Evolutionary conservation across 495 filamentous ascomycete genomes (phyloP).

Genomic region (Hapsidospora chrysogenum): DNA sequence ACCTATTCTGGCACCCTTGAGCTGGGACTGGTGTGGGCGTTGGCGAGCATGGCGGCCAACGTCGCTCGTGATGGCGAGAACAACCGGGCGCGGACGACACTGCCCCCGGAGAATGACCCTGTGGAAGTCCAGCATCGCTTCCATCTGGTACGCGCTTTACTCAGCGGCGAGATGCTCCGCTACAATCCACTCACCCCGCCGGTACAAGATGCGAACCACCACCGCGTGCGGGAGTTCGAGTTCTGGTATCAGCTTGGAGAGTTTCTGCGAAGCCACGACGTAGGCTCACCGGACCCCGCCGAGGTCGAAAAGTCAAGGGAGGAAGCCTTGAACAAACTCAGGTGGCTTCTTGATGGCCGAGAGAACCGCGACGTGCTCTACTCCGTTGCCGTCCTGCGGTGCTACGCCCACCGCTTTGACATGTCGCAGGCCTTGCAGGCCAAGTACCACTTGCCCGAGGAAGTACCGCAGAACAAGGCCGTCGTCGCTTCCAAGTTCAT

Average conservation of each 20-base stretch:
- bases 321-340: constrained; percentile 40
- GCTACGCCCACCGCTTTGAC: constrained; percentile 40
- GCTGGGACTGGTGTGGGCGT: constrained; percentile 54
- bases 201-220: constrained; percentile 18
- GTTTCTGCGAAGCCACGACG: constrained; percentile 52
- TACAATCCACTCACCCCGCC: constrained; percentile 37
- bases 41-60: constrained; percentile 27
- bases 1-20: constrained; percentile 46
- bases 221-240: constrained; percentile 45
- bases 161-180: constrained; percentile 49
- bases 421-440: constrained; percentile 41
- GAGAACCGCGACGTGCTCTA: constrained; percentile 91
- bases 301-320: constrained; percentile 32
- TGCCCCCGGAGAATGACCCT: constrained; percentile 32
- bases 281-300: constrained; percentile 28
- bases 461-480: constrained; percentile 54
- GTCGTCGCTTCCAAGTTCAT: constrained; percentile 71
- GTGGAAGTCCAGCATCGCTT: constrained; percentile 47
- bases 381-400: constrained; percentile 61
- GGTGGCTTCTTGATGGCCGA: constrained; percentile 52
- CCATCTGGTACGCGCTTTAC: constrained; percentile 54
- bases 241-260: constrained; percentile 68
- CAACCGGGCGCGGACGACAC: constrained; percentile 10
- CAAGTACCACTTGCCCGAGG: constrained; percentile 47
- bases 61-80: constrained; percentile 6